Conservation (phyloP, 2,329 filamentous ascomycete species). For the Trichophyton simii region DNA sequence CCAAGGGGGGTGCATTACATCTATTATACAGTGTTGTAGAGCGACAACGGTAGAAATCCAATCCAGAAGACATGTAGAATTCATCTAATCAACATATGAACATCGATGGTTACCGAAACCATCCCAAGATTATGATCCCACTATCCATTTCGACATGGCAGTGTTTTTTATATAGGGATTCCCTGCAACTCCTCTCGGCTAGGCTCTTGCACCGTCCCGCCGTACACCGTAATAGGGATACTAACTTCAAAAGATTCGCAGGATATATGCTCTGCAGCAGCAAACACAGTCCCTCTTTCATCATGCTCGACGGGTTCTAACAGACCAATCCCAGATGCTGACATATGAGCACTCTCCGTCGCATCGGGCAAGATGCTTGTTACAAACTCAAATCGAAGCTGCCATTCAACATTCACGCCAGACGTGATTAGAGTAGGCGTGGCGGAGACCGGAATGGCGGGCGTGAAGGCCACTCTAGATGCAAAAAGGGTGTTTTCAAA, state of each 20-base stretch:
- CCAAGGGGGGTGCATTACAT: too few relatives aligned
- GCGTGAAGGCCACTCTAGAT: slow-evolving; percentile 63
- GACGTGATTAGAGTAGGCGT: slow-evolving; percentile 89
- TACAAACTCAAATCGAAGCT: slow-evolving; percentile 81
- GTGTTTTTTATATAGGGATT: slow-evolving; percentile 25
- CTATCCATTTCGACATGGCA: not conserved
- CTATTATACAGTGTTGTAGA: too few relatives aligned
- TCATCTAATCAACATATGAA: not conserved
- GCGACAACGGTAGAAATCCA: too few relatives aligned
- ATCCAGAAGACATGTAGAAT: not conserved
- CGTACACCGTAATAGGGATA: slow-evolving; percentile 72
- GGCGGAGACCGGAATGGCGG: slow-evolving; percentile 68
- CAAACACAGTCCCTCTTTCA: slow-evolving; percentile 63
- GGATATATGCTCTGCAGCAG: slow-evolving; percentile 62
- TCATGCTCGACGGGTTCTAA: slow-evolving; percentile 69
- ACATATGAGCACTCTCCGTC: slow-evolving; percentile 18
- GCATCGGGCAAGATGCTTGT: slow-evolving; percentile 47
- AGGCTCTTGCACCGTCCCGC: slow-evolving; percentile 38
- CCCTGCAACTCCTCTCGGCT: slow-evolving; percentile 30
- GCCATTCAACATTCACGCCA: slow-evolving; percentile 78
- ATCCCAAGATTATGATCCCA: not conserved
- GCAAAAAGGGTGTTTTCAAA: slow-evolving; percentile 77
- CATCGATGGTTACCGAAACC: not conserved
- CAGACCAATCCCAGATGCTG: slow-evolving; percentile 39
- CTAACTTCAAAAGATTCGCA: slow-evolving; percentile 87